Percentiles rank a stretch among this genome's conserved stretches.
phyloP scores from a whole-genome alignment of 2,329 filamentous ascomycete genomes.

The Fusarium xyrophilum region DNA sequence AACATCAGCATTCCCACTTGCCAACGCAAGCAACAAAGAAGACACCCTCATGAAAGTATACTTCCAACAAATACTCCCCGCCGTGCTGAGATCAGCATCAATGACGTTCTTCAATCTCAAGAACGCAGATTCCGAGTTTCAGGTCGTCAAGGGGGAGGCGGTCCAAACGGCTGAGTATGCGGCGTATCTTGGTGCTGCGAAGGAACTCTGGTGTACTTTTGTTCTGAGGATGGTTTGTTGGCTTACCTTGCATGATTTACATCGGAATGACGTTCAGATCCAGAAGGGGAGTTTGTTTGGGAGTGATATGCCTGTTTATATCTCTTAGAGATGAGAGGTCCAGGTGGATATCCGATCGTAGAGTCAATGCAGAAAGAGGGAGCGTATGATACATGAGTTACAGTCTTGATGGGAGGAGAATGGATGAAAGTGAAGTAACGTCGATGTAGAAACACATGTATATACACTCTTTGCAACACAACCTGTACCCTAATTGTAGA shows the following conservation, averaged over 20 bases:
- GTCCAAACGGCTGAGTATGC: constrained; percentile 4
- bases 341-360: rapidly evolving
- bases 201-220: constrained; percentile 5
- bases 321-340: neutral
- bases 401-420: neutral
- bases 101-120: neutral
- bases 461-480: neutral
- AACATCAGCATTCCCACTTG: neutral
- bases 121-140: constrained; percentile 1
- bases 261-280: constrained; percentile 6
- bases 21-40: neutral
- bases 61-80: neutral
- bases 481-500: neutral
- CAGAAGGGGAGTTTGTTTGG: constrained; percentile 2
- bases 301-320: constrained; percentile 7
- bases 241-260: constrained; percentile 12
- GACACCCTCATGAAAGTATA: neutral
- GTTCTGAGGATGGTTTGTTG: constrained; percentile 15
- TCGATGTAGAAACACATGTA: neutral
- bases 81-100: neutral
- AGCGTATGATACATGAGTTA: rapidly evolving
- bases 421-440: neutral
- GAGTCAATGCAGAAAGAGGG: rapidly evolving
- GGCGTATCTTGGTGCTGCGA: neutral
- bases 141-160: neutral